These are phyloP conservation scores for Podospora didyma DNA, from an alignment of 495 filamentous ascomycete genomes.

Conservation along the genomic window DNA sequence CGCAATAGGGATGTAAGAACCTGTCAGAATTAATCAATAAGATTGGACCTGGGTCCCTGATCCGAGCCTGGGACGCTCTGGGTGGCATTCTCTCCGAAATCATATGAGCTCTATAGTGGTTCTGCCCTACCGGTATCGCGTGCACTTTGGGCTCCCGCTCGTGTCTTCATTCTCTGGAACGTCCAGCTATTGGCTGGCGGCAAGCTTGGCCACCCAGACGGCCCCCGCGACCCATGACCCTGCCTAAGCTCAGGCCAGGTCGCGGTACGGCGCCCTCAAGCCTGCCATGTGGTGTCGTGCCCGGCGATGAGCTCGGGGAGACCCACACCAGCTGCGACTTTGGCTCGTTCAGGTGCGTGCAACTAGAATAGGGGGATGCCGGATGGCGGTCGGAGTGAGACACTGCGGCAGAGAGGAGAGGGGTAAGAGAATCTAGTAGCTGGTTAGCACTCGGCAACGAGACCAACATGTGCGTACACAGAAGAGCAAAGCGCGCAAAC, in stretches of 20 bases:
- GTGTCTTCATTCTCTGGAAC: slow-evolving; percentile 1
- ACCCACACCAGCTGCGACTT: not conserved
- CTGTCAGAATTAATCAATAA: too few relatives aligned
- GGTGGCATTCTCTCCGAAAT: slow-evolving; percentile 11
- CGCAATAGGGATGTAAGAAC: too few relatives aligned
- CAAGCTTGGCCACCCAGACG: not conserved
- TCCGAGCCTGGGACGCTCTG: not conserved
- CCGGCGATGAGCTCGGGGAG: not conserved
- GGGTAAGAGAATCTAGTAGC: too few relatives aligned
- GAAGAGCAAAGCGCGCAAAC: too few relatives aligned
- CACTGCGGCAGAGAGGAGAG: too few relatives aligned
- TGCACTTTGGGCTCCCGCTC: slow-evolving; percentile 8
- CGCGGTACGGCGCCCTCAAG: not conserved
- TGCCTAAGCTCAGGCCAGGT: not conserved
- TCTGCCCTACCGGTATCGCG: slow-evolving; percentile 21
- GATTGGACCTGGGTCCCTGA: too few relatives aligned
- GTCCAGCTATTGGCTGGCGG: slow-evolving; percentile 3
- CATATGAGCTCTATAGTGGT: not conserved
- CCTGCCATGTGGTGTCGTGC: not conserved
- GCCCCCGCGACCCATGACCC: too few relatives aligned
- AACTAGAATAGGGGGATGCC: too few relatives aligned
- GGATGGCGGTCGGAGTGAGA: too few relatives aligned
- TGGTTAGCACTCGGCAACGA: too few relatives aligned
- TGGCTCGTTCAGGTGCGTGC: too few relatives aligned
- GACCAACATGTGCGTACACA: too few relatives aligned